phyloP scores from a whole-genome alignment of 116 monocot species.

The Papilionanthe hybrid region DNA sequence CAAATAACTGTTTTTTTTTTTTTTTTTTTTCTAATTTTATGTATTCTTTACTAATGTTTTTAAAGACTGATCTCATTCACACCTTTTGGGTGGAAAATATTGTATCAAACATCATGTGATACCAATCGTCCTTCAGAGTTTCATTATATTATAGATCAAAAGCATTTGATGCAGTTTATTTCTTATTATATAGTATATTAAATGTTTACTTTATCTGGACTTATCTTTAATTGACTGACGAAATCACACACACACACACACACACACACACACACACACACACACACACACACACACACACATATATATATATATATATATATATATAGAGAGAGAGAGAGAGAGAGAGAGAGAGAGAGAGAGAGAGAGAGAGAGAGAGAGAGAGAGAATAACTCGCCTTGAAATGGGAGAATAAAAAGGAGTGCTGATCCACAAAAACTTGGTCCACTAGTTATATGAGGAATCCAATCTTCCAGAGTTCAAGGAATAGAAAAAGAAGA shows the following conservation, averaged over 20 bases:
- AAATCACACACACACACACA: too few species aligned
- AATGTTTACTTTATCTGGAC: neutral
- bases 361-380: too few species aligned
- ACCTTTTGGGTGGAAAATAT: conserved; percentile 1
- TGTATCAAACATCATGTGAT: conserved; percentile 11
- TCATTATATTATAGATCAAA: neutral
- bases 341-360: too few species aligned
- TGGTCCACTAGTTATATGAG: neutral
- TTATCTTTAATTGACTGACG: neutral
- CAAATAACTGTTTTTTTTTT: neutral
- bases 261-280: too few species aligned
- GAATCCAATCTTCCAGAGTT: neutral
- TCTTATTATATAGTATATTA: neutral
- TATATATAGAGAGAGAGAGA: too few species aligned
- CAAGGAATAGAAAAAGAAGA: conserved; percentile 10
- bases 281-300: too few species aligned
- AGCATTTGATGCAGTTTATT: conserved; percentile 1
- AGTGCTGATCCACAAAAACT: neutral
- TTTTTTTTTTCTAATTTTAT: neutral
- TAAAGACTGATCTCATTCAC: conserved; percentile 11
- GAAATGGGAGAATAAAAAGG: neutral
- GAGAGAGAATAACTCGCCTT: neutral
- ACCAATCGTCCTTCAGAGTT: conserved; percentile 1
- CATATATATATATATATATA: too few species aligned
- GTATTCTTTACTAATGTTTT: conserved; percentile 5